These are phyloP conservation scores for Lepidium didymum DNA, from an alignment of 345 rosid genomes.

Conservation along the genomic window DNA sequence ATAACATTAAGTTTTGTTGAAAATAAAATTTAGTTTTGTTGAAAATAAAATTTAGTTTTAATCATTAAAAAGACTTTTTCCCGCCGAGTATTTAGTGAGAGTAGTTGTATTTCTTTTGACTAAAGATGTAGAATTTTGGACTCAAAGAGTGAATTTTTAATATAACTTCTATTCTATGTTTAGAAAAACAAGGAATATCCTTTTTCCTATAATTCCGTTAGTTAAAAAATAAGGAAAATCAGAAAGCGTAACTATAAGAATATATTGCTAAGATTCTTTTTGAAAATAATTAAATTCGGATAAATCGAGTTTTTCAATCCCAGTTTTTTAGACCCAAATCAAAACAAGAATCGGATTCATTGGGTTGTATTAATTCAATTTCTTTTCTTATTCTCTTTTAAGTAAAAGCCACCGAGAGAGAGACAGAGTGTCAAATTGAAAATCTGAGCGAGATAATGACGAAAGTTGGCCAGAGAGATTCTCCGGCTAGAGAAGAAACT, in stretches of 20 bases:
- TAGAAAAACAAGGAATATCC: no score
- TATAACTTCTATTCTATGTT: no score
- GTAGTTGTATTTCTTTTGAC: background rate
- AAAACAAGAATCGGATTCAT: background rate
- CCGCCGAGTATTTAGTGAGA: background rate
- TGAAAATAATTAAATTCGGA: background rate
- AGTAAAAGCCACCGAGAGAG: background rate
- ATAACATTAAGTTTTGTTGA: no score
- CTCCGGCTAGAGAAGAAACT: constrained; percentile 5
- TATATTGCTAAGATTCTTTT: background rate
- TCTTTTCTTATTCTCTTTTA: background rate
- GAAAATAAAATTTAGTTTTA: no score
- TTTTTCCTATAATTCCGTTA: background rate
- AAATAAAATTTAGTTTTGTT: no score
- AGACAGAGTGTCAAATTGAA: background rate
- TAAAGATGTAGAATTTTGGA: background rate
- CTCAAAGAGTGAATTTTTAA: background rate
- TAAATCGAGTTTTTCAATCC: background rate
- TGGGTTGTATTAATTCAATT: no score
- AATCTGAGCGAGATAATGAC: constrained; percentile 17
- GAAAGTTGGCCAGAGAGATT: constrained; percentile 24
- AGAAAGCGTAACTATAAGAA: constrained; percentile 1
- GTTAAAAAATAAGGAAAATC: background rate
- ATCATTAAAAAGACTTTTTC: no score
- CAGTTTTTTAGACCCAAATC: background rate